Base-by-base conservation (phyloP, 176 grass and related monocot genomes). In the Aegilops bicornis region DNA sequence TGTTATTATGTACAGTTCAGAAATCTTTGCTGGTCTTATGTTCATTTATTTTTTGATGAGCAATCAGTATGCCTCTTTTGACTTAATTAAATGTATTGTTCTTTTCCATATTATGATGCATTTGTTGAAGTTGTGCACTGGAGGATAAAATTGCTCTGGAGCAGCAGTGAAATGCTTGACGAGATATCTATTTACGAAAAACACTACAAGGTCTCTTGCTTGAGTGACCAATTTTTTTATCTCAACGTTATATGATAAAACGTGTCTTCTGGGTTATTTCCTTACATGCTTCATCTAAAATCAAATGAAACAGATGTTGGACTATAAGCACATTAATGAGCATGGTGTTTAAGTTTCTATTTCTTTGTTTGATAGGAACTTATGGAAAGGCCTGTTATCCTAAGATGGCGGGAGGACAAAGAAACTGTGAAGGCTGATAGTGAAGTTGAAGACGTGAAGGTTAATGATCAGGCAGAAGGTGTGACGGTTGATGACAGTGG, bases 331-430 rank as follows among this genome's bases (percentile, higher is more conserved):
- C 20, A 64, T 73, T 75, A 76, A 45, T 30, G 10, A 76, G 78
- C 75, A 32, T 72, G 36, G 37, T 85, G 74, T 68, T 22, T 20
- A 65, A 52, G 37, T 33, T 86, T 80, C 5, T n/a, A 6, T 77
- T 82, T 79, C 42, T 80, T 22, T 35, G 77, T 88, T 76, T 83
- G 86, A 48, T 79, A 98, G 96, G 96, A 98, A 79, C 88, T 98
- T 81, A 78, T 98, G 96, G 96, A 83, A 59, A 93, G 96, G 71
- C 83, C 93, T 67, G 64, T 93, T 85, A 89, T 32, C 25, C 64
- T 98, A 85, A 92, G 68, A 88, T 90, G 94, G 72, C 77, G 88
- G 62, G 89, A 88, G 83, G 86, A 88, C 65, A 83, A 85, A 50
- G 89, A 88, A 70, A 89, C 5, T 72, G 82, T 75, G 73, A 75